A percentile compares a stretch with the other conserved stretches of the same genome.
Conservation (phyloP, 805 yeast species). For the Yamadazyma laniorum region DNA sequence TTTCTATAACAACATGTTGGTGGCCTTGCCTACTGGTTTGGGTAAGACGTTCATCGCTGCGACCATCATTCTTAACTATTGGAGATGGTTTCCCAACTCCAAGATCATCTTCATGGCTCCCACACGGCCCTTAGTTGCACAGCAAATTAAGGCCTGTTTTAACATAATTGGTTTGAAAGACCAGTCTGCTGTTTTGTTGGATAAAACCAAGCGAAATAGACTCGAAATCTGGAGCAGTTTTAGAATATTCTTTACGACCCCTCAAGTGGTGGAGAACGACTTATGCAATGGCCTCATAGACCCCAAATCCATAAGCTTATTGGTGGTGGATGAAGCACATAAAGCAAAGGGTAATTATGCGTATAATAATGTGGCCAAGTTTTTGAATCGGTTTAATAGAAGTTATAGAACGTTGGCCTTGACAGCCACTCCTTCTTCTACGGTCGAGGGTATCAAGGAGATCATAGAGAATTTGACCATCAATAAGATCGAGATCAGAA, state of each 20-base stretch:
- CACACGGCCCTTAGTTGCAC: conserved; percentile 92
- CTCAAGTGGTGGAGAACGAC: conserved; percentile 94
- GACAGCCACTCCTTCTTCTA: conserved; percentile 95
- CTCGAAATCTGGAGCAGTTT: conserved; percentile 74
- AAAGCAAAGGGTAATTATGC: conserved; percentile 89
- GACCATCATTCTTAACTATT: conserved; percentile 86
- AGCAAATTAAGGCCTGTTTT: conserved; percentile 90
- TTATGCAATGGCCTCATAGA: conserved; percentile 68
- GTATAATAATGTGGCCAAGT: conserved; percentile 77
- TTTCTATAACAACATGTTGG: conserved; percentile 68
- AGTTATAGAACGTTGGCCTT: conserved; percentile 78
- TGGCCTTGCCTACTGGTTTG: conserved; percentile 95
- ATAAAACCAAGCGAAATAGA: conserved; percentile 55
- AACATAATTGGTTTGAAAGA: conserved; percentile 77
- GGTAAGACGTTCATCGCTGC: conserved; percentile 97
- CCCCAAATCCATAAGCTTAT: conserved; percentile 69
- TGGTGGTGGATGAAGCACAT: conserved; percentile 96
- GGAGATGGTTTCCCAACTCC: conserved; percentile 75
- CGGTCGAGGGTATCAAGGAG: conserved; percentile 82
- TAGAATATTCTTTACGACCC: conserved; percentile 88
- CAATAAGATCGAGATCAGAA: conserved; percentile 77
- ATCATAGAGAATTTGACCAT: conserved; percentile 72
- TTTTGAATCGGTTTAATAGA: conserved; percentile 49
- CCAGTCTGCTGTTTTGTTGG: conserved; percentile 77
- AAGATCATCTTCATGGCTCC: conserved; percentile 96